Base-by-base conservation (phyloP, 2,329 filamentous ascomycete genomes). In the Tolypocladium ophioglossoides region DNA sequence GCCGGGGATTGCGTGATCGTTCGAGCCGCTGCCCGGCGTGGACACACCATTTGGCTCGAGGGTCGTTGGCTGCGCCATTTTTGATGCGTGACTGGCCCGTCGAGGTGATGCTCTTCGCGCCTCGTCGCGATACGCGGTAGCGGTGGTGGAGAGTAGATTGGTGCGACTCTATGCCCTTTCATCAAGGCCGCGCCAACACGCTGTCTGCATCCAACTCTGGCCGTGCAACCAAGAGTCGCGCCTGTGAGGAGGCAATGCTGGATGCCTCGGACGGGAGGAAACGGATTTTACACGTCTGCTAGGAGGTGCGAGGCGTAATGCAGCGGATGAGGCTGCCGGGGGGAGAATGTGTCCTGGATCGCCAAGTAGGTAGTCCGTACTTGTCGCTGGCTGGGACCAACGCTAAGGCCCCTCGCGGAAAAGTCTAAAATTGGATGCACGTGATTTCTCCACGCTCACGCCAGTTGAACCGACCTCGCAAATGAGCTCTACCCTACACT, bases 1-100 rank as follows among this genome's bases (percentile, higher is more conserved):
- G 55, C 71, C 70, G 30, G 74, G 67, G 37, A 72, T 62, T 52
- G 65, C 63, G 52, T 66, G 66, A 47, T 61, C 62, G 55, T 64
- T 59, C 39, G 68, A 59, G 40, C 56, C 61, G 49, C 63, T 65
- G 50, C 62, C 61, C 27, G 71, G 70, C 57, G 68, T 71, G 53
- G 69, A 62, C 53, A 69, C 66, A 61, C 75, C 76, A 66, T 78
- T 77, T 54, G 64, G 62, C 57, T 69, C 66, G 51, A 65, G 64
- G 51, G 66, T 63, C 56, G 69, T 63, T 52, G 72, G 68, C 65
- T 75, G 73, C 62, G 73, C 69, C 73, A 75, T 75, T 61, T 59
- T 63, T 40, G 58, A 59, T 63, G 51, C 51, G 63, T 57, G 60
- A 59, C 59, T 52, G 58, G 47, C 52, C 48, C 54, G 52, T 59